Conservation (phyloP, 345 rosid genomes). For the Gossypium rotundifolium region DNA sequence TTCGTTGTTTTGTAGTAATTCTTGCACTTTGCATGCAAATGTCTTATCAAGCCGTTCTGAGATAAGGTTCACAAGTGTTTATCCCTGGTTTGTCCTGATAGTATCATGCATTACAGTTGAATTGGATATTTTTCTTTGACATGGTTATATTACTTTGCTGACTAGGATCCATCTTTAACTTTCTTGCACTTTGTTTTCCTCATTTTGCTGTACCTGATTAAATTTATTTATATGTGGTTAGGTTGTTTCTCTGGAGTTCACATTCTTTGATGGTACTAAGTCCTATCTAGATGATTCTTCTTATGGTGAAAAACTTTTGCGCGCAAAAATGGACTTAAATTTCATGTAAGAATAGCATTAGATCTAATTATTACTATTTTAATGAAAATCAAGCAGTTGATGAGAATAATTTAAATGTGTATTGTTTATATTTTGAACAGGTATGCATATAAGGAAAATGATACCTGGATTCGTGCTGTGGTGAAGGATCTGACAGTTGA, state of each 20-base stretch:
- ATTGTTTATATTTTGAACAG: constrained; percentile 28
- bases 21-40: background rate
- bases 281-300: constrained; percentile 73
- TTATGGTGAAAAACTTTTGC: constrained; percentile 81
- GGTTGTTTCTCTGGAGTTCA: constrained; percentile 94
- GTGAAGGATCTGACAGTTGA: constrained; percentile 80
- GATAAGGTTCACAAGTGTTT: background rate
- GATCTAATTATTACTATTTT: background rate
- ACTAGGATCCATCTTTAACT: background rate
- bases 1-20: background rate
- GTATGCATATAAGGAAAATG: constrained; percentile 93
- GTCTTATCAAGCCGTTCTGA: background rate
- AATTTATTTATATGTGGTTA: constrained; percentile 23
- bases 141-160: background rate
- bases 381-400: background rate
- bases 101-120: background rate
- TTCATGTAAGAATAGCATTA: constrained; percentile 65
- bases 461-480: constrained; percentile 81
- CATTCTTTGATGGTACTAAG: constrained; percentile 91
- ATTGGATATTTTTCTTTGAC: background rate
- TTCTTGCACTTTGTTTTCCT: background rate
- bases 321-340: constrained; percentile 90
- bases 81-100: background rate
- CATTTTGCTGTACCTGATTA: background rate
- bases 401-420: background rate